Base-by-base conservation (phyloP, 1,284 basidiomycete genomes). In the Leccinum insolens region DNA sequence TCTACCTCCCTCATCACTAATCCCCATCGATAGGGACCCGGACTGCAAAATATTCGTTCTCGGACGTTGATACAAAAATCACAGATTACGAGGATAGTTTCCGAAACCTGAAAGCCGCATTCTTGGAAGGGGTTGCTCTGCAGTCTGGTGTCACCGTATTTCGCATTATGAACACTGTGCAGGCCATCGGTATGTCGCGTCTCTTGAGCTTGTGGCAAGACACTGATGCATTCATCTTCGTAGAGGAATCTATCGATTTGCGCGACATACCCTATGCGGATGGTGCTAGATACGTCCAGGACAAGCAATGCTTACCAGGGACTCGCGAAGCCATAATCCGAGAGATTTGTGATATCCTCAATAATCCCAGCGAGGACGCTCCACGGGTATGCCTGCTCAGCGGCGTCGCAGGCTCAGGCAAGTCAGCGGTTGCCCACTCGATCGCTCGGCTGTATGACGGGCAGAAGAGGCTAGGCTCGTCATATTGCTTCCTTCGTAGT, bases 401-500 rank as follows among this genome's bases (percentile, higher is more conserved):
- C 15, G 74, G 72, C 0, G 70, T 74, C 22, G 68, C 70, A 0
- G 72, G 72, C 12, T 73, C 71, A 1, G 72, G 74, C 7, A 75
- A 75, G 14, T 73, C 74, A 1, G 68, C 72, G 1, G 55, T 73
- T 7, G 70, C 72, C 2, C 74, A 73, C 20, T 74, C 72, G 8
- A 75, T 73, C 22, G 70, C 74, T 37, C 65, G 63, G 22, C 37
- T 74, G n/a, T 73, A 75, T 31, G 74, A 75, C 3, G 72, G 57
- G 6, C 72, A 73, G 65, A 17, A 65, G 39, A 66, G 72, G 28
- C 41, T 73, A 3, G 72, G 68, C 15, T 75, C 72, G 6, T 75
- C 71, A 14, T 73, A 69, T 12, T 75, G 72, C 57, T 73, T 73
- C 58, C 52, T 67, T 7, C 65, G 73, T 1, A 67, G 65, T 4